A percentile compares a stretch with the other conserved stretches of the same genome.
Evolutionary conservation across 2,329 filamentous ascomycete genomes (phyloP).

Genomic region (Stemphylium beticola): DNA sequence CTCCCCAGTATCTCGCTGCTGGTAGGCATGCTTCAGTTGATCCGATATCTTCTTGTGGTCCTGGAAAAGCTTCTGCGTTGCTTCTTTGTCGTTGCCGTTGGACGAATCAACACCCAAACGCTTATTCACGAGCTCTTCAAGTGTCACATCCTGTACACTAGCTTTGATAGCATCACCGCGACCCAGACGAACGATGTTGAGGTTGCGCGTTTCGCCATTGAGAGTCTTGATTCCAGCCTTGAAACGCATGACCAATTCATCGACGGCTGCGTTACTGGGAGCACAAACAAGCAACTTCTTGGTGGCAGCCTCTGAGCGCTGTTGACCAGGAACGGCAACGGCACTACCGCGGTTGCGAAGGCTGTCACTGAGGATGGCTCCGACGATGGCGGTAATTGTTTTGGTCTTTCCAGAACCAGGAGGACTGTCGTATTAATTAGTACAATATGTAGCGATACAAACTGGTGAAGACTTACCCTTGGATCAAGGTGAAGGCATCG

Average conservation of each 20-base stretch:
- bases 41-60: slow-evolving; percentile 67
- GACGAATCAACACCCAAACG: slow-evolving; percentile 60
- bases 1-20: slow-evolving; percentile 68
- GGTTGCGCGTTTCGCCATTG: slow-evolving; percentile 72
- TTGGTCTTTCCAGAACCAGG: slow-evolving; percentile 98
- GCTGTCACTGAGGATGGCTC: slow-evolving; percentile 73
- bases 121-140: slow-evolving; percentile 87
- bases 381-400: slow-evolving; percentile 95
- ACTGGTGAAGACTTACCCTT: slow-evolving; percentile 64
- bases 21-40: slow-evolving; percentile 72
- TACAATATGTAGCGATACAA: slow-evolving; percentile 3
- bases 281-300: slow-evolving; percentile 96
- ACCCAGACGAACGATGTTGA: slow-evolving; percentile 89
- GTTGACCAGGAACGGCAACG: slow-evolving; percentile 48
- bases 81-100: slow-evolving; percentile 54
- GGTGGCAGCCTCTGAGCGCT: slow-evolving; percentile 47
- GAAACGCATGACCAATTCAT: slow-evolving; percentile 91
- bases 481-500: slow-evolving; percentile 94
- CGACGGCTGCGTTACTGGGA: slow-evolving; percentile 97
- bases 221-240: slow-evolving; percentile 84
- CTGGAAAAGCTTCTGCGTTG: slow-evolving; percentile 71
- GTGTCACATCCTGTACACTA: slow-evolving; percentile 85
- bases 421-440: slow-evolving; percentile 61
- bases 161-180: slow-evolving; percentile 91
- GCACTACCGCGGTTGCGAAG: slow-evolving; percentile 58